phyloP scores from a whole-genome alignment of 164 flowering plant species.

The Euptelea pleiosperma region DNA sequence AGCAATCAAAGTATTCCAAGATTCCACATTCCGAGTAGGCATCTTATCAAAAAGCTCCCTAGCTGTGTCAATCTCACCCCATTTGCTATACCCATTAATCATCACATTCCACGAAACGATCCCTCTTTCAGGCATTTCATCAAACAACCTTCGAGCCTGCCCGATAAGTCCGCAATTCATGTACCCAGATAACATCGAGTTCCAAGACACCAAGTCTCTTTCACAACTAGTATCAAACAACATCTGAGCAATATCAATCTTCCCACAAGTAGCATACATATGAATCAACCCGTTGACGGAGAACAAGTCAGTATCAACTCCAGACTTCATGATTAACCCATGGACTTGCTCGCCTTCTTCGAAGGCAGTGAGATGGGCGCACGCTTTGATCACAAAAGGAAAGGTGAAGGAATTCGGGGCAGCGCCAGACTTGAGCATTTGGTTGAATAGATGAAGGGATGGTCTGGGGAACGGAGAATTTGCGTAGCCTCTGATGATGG shows the following conservation, averaged over 20 bases:
- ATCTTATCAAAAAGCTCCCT: slow-evolving; percentile 8
- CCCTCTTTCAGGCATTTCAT: slow-evolving; percentile 11
- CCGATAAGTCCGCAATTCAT: slow-evolving; percentile 4
- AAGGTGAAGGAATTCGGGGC: slow-evolving; percentile 12
- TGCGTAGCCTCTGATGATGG: slow-evolving; percentile 15
- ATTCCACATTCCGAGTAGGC: slow-evolving; percentile 12
- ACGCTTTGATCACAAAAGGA: slow-evolving; percentile 15
- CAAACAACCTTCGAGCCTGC: slow-evolving; percentile 7
- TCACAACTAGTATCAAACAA: slow-evolving; percentile 8
- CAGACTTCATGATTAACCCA: slow-evolving; percentile 11
- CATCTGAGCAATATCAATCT: slow-evolving; percentile 1
- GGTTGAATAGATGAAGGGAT: slow-evolving; percentile 12
- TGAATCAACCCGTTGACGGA: slow-evolving; percentile 11
- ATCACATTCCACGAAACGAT: slow-evolving; percentile 20
- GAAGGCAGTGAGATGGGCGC: slow-evolving; percentile 6
- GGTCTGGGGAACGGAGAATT: slow-evolving; percentile 5
- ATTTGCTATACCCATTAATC: slow-evolving; percentile 14
- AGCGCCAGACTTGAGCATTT: slow-evolving; percentile 5
- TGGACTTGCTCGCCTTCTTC: slow-evolving; percentile 14
- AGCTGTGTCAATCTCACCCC: slow-evolving; percentile 7
- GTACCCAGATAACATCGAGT: slow-evolving; percentile 14
- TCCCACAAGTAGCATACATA: slow-evolving; percentile 15
- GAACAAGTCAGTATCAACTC: slow-evolving; percentile 9
- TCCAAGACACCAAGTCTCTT: slow-evolving; percentile 12
- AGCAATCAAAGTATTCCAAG: slow-evolving; percentile 14